A percentile compares a stretch with the other conserved stretches of the same genome.
phyloP scores from a whole-genome alignment of 129 eudicot species.

The Saussurea involucrata region DNA sequence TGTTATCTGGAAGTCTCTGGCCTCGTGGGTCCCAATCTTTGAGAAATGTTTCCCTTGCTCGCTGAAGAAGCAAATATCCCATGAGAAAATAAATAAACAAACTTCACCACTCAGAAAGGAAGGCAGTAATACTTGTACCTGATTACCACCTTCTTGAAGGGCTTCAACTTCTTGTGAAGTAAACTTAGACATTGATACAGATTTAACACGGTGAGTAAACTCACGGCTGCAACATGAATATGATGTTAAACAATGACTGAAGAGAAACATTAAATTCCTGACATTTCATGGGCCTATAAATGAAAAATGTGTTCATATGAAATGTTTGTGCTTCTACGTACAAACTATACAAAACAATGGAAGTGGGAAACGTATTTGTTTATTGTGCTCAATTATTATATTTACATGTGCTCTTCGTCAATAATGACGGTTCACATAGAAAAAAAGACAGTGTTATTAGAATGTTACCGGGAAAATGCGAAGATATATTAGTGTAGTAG shows the following conservation, averaged over 20 bases:
- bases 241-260: conserved; percentile 1
- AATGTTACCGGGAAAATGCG: background rate
- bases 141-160: conserved; percentile 94
- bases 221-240: conserved; percentile 64
- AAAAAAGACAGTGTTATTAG: background rate
- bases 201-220: conserved; percentile 95
- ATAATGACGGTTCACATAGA: background rate
- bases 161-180: conserved; percentile 92
- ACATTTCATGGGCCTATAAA: background rate
- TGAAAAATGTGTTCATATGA: background rate
- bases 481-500: background rate
- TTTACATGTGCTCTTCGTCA: background rate
- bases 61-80: conserved; percentile 39
- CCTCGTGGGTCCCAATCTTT: conserved; percentile 81
- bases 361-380: background rate
- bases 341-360: background rate
- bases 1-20: conserved; percentile 76
- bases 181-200: conserved; percentile 91
- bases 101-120: background rate
- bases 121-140: conserved; percentile 38
- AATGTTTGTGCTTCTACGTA: background rate
- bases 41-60: conserved; percentile 87
- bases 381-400: background rate
- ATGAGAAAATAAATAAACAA: conserved; percentile 24
- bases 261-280: background rate